Conservation (phyloP, 257 asterid genomes). For the Lithospermum erythrorhizon region DNA sequence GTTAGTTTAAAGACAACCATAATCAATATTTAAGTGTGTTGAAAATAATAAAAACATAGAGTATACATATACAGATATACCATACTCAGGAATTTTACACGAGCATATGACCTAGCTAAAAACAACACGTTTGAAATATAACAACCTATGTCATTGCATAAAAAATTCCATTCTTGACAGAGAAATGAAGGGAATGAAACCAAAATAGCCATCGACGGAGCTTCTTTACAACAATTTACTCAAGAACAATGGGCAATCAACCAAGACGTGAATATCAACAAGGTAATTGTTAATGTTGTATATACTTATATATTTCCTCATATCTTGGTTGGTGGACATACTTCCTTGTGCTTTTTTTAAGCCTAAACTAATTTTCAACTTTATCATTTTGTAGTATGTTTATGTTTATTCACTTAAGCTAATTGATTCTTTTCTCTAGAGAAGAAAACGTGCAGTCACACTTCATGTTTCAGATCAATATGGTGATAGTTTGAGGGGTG, state of each 20-base stretch:
- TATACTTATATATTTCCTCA: background rate
- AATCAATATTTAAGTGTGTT: too few relatives aligned
- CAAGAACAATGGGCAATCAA: slow-evolving; percentile 21
- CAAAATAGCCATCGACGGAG: slow-evolving; percentile 12
- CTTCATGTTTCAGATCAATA: slow-evolving; percentile 28
- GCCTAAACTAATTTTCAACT: background rate
- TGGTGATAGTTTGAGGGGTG: slow-evolving; percentile 22
- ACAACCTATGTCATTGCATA: too few relatives aligned
- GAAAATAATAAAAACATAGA: too few relatives aligned
- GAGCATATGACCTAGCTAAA: too few relatives aligned
- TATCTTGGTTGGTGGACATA: too few relatives aligned
- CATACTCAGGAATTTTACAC: too few relatives aligned
- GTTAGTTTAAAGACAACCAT: too few relatives aligned
- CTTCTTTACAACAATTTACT: slow-evolving; percentile 30
- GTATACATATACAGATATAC: too few relatives aligned
- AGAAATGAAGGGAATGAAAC: slow-evolving; percentile 13
- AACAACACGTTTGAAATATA: too few relatives aligned
- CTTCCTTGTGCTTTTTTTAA: too few relatives aligned
- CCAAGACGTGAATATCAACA: slow-evolving; percentile 17
- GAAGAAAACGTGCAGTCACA: slow-evolving; percentile 25
- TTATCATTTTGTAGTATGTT: too few relatives aligned
- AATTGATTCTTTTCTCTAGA: slow-evolving; percentile 14
- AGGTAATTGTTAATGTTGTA: slow-evolving; percentile 9
- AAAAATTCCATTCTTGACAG: slow-evolving; percentile 4
- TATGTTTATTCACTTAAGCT: too few relatives aligned